These are phyloP conservation scores for Claviceps sp. DNA, from an alignment of 2,329 filamentous ascomycete genomes.

Conservation along the genomic window DNA sequence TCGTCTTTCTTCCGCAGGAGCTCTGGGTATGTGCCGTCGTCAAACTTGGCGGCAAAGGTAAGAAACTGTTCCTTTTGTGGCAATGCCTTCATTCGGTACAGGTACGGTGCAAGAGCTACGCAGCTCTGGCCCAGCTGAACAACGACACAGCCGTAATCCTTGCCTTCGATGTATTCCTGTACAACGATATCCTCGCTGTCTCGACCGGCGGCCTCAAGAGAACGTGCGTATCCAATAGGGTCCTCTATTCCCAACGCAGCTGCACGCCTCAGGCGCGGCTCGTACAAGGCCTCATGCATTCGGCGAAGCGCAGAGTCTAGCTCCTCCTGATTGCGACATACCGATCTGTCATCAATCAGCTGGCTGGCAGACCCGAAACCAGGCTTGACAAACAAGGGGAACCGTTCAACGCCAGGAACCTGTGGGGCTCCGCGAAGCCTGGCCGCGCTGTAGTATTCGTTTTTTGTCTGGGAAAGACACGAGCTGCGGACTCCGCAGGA, in stretches of 20 bases:
- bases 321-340: background rate
- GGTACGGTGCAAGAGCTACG: background rate
- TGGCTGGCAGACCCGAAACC: background rate
- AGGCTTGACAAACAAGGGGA: slow-evolving; percentile 1
- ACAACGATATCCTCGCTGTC: slow-evolving; percentile 1
- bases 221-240: background rate
- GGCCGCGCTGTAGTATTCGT: background rate
- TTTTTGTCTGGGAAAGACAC: background rate
- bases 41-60: slow-evolving; percentile 1
- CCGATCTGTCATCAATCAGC: background rate
- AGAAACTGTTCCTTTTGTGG: background rate
- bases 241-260: background rate
- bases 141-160: background rate
- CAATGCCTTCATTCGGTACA: background rate
- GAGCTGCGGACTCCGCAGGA: background rate
- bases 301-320: background rate
- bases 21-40: background rate
- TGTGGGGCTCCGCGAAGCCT: background rate
- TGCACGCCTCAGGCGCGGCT: background rate
- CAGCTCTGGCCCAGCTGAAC: background rate
- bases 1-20: background rate
- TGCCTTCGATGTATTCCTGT: slow-evolving; percentile 1
- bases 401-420: background rate
- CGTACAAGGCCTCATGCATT: background rate
- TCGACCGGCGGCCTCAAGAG: background rate